Percentiles rank a stretch among this genome's conserved stretches.
Conservation (phyloP, 2,329 filamentous ascomycete species). For the Setomelanomma holmii region DNA sequence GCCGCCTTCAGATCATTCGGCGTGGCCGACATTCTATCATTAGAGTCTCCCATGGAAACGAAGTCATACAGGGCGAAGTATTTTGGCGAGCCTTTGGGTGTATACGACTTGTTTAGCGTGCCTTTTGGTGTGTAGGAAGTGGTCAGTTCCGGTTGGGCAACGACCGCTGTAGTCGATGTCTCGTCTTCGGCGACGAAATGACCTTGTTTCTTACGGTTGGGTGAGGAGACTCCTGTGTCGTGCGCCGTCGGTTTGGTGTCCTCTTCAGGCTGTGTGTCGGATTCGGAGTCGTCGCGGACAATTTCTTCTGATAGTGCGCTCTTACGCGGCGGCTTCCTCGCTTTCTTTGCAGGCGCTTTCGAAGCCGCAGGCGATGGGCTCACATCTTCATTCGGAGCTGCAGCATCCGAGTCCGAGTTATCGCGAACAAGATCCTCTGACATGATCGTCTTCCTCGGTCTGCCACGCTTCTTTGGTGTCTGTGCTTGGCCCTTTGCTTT, state of each 20-base stretch:
- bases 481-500: constrained; percentile 8
- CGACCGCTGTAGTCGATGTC: background rate
- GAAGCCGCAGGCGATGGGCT: constrained; percentile 8
- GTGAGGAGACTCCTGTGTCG: background rate
- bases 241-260: background rate
- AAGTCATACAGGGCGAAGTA: no score
- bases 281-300: constrained; percentile 23
- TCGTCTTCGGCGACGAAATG: constrained; percentile 18
- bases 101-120: background rate
- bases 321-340: constrained; percentile 21
- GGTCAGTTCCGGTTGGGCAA: background rate
- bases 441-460: constrained; percentile 27
- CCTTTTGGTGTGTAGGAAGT: background rate
- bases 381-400: background rate
- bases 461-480: constrained; percentile 24
- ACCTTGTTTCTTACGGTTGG: constrained; percentile 19
- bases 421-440: constrained; percentile 26
- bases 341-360: constrained; percentile 15
- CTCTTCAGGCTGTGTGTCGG: constrained; percentile 9
- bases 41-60: no score
- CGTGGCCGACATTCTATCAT: no score
- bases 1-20: no score
- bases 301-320: constrained; percentile 27
- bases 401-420: constrained; percentile 14
- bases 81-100: background rate